A percentile compares a stretch with the other conserved stretches of the same genome.
Conservation (phyloP, 2,329 filamentous ascomycete species). For the Ceratocystis lukuohia region DNA sequence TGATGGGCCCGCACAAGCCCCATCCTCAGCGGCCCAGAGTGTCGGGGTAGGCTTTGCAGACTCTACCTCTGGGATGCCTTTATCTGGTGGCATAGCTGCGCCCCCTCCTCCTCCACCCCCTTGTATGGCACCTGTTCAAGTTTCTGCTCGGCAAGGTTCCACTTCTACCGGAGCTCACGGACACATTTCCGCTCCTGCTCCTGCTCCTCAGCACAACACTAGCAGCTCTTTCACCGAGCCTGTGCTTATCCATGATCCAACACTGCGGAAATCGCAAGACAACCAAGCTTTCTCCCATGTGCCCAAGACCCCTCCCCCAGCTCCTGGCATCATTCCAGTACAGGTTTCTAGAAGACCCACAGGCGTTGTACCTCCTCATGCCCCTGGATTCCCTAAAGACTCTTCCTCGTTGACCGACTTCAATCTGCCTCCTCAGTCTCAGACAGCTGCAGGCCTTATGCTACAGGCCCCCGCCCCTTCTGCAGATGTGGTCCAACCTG, state of each 20-base stretch:
- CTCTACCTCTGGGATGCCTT: background rate
- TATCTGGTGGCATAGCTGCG: background rate
- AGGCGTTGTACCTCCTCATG: background rate
- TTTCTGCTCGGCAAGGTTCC: background rate
- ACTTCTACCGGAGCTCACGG: background rate
- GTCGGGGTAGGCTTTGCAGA: background rate
- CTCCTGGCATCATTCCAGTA: constrained; percentile 8
- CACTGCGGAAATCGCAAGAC: background rate
- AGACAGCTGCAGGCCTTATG: background rate
- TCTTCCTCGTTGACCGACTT: background rate
- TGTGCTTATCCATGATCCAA: background rate
- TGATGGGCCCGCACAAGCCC: background rate
- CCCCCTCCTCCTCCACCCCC: background rate
- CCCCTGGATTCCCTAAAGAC: background rate
- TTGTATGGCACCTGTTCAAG: background rate
- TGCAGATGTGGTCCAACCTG: background rate
- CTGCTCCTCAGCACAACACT: too few relatives aligned
- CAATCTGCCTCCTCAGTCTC: background rate
- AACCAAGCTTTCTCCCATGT: background rate
- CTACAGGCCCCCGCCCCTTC: background rate
- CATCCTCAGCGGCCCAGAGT: background rate
- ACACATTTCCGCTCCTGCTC: too few relatives aligned
- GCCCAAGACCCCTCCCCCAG: constrained; percentile 13
- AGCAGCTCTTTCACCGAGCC: background rate
- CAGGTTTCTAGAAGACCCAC: constrained; percentile 7